Base-by-base conservation (phyloP, 2,329 filamentous ascomycete genomes). In the Zelopaecilomyces penicillatus region DNA sequence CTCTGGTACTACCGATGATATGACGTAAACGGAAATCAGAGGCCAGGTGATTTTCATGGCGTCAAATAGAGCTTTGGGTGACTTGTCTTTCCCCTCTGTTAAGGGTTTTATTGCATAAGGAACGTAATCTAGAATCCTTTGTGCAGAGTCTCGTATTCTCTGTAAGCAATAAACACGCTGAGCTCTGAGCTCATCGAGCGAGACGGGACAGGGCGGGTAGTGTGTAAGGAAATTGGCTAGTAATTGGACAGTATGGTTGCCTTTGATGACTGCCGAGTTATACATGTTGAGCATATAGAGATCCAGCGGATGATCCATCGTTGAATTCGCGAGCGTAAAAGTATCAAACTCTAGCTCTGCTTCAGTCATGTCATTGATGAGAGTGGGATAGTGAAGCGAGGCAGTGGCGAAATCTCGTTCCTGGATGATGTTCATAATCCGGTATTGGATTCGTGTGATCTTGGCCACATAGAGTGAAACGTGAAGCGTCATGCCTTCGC, bases 31-130 rank as follows among this genome's bases (percentile, higher is more conserved):
- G 2, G 57, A 45, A 5, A 58, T 60, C 19, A 68, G 55, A 6
- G 66, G 66, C 61, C 65, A 69, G 11, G 68, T 54, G 29, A 67
- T 46, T 53, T 59, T 62, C 34, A 68, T 44, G 2, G 63, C 64
- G 29, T 66, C 62, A 43, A 67, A 66, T 34, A 66, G 49, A 8
- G 57, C 54, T 35, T 52, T 55, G 26, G 64, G 65, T 7, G 62
- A 54, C 32, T 53, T 52, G 39, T 60, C 57, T 7, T 52, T 50
- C 32, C 52, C 49, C 3, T 50, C 47, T 7, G 51, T 43, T 19
- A 55, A 50, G 2, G 56, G 54, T 9, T 55, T 57, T 7, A 67
- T 48, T 5, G 55, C 46, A 8, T 19, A 33, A 1, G 57, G 57
- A 5, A 62, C 49, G 27, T 46, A 47, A 9, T 57, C 50, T 12